Conservation (phyloP, 306 rosid species). For the Alnus glutinosa region DNA sequence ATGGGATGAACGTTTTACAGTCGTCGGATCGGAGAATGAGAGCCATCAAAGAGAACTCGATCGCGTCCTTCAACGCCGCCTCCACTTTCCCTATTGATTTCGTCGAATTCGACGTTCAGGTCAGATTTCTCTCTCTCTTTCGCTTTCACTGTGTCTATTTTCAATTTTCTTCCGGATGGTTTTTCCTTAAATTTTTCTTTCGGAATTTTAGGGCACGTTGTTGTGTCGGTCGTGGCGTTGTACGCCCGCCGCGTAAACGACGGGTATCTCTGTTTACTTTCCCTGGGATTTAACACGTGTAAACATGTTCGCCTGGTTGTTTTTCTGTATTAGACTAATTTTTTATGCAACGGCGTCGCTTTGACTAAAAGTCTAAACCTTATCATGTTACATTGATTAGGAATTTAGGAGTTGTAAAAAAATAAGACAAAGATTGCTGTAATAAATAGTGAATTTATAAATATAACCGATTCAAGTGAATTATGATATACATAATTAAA, state of each 20-base stretch:
- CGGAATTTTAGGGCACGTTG: neutral
- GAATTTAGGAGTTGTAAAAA: too few relatives aligned
- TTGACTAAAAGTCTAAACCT: too few relatives aligned
- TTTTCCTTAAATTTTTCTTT: neutral
- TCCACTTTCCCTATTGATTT: slow-evolving; percentile 47
- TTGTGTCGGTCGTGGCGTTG: neutral
- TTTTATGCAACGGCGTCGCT: too few relatives aligned
- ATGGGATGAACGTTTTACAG: slow-evolving; percentile 56
- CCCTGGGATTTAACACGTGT: too few relatives aligned
- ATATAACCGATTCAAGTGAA: too few relatives aligned
- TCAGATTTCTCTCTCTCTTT: slow-evolving; percentile 9
- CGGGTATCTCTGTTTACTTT: too few relatives aligned
- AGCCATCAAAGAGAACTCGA: slow-evolving; percentile 54
- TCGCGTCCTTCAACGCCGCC: slow-evolving; percentile 51
- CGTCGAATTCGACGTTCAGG: slow-evolving; percentile 65
- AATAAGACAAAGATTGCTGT: too few relatives aligned
- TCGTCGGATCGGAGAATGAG: slow-evolving; percentile 49
- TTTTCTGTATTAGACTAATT: too few relatives aligned
- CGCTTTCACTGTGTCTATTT: neutral
- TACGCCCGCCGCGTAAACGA: neutral
- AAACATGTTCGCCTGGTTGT: too few relatives aligned
- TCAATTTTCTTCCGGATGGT: neutral
- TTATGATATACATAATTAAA: too few relatives aligned
- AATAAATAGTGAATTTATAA: too few relatives aligned
- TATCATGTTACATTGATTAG: too few relatives aligned